A percentile compares a stretch with the other conserved stretches of the same genome.
Conservation (phyloP, 306 rosid genomes). For the Hylodesmum podocarpum region DNA sequence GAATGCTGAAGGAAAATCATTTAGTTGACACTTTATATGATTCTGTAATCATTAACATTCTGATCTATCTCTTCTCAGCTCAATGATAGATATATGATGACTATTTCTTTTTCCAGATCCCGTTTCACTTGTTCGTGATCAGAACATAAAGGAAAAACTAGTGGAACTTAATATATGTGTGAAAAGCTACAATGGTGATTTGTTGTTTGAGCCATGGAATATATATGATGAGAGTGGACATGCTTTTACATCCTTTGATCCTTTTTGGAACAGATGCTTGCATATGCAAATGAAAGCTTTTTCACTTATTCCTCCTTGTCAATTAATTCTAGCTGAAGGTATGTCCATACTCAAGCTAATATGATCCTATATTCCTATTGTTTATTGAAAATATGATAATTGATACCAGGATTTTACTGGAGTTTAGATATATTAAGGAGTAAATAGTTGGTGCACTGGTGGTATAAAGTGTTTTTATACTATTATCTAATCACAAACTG, state of each 20-base stretch:
- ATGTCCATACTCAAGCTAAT: neutral
- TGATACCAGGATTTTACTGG: neutral
- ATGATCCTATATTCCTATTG: no score
- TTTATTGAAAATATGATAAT: neutral
- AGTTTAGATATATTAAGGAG: neutral
- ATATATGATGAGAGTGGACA: neutral
- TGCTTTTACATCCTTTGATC: constrained; percentile 20
- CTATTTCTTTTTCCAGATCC: constrained; percentile 19
- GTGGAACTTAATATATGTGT: neutral
- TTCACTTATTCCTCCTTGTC: constrained; percentile 2
- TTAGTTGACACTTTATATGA: neutral
- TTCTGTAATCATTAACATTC: neutral
- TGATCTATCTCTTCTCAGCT: neutral
- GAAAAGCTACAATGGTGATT: constrained; percentile 15
- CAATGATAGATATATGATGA: neutral
- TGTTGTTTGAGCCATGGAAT: constrained; percentile 2
- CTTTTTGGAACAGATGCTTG: constrained; percentile 31
- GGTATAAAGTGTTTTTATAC: no score
- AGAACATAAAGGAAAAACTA: constrained; percentile 11
- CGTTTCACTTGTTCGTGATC: constrained; percentile 34
- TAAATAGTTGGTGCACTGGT: no score
- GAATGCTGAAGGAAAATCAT: neutral
- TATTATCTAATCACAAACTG: no score
- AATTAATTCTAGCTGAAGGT: neutral
- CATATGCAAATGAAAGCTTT: neutral